Evolutionary conservation across 768 basidiomycete genomes (phyloP).

Genomic region (Holtermanniella nyarrowii): DNA sequence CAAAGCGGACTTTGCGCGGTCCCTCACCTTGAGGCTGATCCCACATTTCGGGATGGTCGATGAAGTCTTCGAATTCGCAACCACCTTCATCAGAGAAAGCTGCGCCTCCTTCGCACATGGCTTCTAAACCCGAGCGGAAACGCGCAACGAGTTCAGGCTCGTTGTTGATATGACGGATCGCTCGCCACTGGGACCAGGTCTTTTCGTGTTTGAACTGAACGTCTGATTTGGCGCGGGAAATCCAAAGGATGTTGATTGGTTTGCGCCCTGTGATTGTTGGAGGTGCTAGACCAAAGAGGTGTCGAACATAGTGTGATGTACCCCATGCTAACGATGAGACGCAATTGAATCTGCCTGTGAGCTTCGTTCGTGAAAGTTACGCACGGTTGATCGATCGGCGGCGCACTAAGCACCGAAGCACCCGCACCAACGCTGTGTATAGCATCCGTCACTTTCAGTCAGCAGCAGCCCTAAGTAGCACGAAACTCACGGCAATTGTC

Average conservation of each 20-base stretch:
- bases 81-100: not conserved
- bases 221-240: constrained; percentile 32
- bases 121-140: constrained; percentile 12
- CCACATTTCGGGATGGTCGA: constrained; percentile 28
- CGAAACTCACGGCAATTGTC: constrained; percentile 24
- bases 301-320: constrained; percentile 34
- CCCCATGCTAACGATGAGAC: constrained; percentile 34
- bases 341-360: constrained; percentile 18
- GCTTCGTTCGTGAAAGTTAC: not conserved
- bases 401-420: constrained; percentile 19
- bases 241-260: constrained; percentile 35
- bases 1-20: constrained; percentile 23
- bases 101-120: constrained; percentile 9
- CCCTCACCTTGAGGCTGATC: not conserved
- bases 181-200: constrained; percentile 34
- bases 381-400: not conserved
- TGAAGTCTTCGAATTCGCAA: constrained; percentile 23
- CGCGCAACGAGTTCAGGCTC: constrained; percentile 23
- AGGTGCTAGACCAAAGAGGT: constrained; percentile 25
- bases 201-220: constrained; percentile 20
- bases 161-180: constrained; percentile 31
- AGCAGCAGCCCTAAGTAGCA: no score
- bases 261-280: not conserved
- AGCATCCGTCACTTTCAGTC: constrained; percentile 20
- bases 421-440: constrained; percentile 38